These are phyloP conservation scores for Sugiyamaella floridensis DNA, from an alignment of 805 yeast genomes.

Conservation along the genomic window DNA sequence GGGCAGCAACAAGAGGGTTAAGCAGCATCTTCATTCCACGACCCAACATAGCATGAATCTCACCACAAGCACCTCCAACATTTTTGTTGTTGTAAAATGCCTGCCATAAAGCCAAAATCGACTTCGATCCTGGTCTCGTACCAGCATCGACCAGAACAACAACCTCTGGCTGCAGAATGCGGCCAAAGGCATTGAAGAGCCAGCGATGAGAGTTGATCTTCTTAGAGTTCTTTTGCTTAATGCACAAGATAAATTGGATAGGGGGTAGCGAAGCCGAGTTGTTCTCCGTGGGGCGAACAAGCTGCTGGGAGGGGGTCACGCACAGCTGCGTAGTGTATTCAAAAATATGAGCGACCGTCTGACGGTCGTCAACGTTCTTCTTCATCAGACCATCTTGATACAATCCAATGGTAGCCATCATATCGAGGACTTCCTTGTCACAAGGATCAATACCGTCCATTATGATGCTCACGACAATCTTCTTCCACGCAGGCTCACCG, in stretches of 20 bases:
- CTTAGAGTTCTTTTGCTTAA: constrained; percentile 57
- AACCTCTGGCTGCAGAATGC: constrained; percentile 49
- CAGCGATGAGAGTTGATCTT: constrained; percentile 63
- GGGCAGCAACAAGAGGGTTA: constrained; percentile 59
- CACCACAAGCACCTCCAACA: constrained; percentile 71
- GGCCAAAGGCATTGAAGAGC: constrained; percentile 61
- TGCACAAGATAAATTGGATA: constrained; percentile 53
- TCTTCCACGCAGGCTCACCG: constrained; percentile 53
- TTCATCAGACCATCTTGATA: constrained; percentile 63
- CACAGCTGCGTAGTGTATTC: constrained; percentile 54
- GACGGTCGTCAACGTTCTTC: constrained; percentile 50
- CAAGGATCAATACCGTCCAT: constrained; percentile 63
- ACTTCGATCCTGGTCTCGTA: constrained; percentile 52
- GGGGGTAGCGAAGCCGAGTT: constrained; percentile 46
- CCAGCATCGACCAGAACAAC: constrained; percentile 58
- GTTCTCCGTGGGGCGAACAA: constrained; percentile 51
- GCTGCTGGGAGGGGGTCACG: constrained; percentile 36
- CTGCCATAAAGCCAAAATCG: constrained; percentile 55
- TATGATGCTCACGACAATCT: constrained; percentile 55
- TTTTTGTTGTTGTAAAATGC: constrained; percentile 51
- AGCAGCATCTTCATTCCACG: constrained; percentile 35
- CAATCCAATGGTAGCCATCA: constrained; percentile 57
- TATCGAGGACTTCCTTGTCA: constrained; percentile 54
- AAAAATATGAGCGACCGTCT: constrained; percentile 58
- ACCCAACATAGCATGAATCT: constrained; percentile 53